Evolutionary conservation across 768 basidiomycete species (phyloP), one percentile per base, ranked within the genome.

Genomic region (Strobilomyces dryophilus): DNA sequence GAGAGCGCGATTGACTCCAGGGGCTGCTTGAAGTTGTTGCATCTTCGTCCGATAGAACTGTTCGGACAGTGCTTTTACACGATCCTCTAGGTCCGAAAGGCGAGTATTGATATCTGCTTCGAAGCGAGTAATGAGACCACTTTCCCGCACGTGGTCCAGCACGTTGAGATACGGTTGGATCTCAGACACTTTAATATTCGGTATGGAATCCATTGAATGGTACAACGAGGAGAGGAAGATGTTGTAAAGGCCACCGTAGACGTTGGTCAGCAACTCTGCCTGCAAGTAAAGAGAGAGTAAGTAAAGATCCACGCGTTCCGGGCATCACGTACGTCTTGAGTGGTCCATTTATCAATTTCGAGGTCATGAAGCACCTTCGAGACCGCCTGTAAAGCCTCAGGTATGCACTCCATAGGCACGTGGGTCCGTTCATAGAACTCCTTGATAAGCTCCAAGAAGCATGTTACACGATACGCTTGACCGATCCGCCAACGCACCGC

Each of bases 361-460:
- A 78, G 79, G 55, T 95, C 92, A 34, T 79, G 75, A 61, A 84
- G 75, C 10, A 85, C 82, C 65, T 87, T 89, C 18, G 77, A 71
- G 18, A 95, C 79, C 52, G 82, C 83, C 42, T 83, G 79, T 44
- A 97, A 70, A 11, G 91, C 95, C 69, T 98, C 97, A 0, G 89
- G 89, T 48, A 98, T 83, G 68, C 97, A 98, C 63, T 95, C 95
- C 64, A 95, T 74, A 2, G 97, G 97, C 6, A 98, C 91, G 57
- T 93, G 86, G 56, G 89, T 86, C 32, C 88, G 81, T 71, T 94
- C 89, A 64, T 88, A 97, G 65, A 93, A 85, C 46, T 87, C 83
- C 56, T 84, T 87, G 48, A 98, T 90, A 49, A 92, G 76, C 50
- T 91, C 87, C 61, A 97, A 71, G 73, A 95, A 97, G 63, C 84